Percentiles rank a stretch among this genome's conserved stretches.
Conservation (phyloP, 2,329 filamentous ascomycete species). For the Trichoderma semiorbis region DNA sequence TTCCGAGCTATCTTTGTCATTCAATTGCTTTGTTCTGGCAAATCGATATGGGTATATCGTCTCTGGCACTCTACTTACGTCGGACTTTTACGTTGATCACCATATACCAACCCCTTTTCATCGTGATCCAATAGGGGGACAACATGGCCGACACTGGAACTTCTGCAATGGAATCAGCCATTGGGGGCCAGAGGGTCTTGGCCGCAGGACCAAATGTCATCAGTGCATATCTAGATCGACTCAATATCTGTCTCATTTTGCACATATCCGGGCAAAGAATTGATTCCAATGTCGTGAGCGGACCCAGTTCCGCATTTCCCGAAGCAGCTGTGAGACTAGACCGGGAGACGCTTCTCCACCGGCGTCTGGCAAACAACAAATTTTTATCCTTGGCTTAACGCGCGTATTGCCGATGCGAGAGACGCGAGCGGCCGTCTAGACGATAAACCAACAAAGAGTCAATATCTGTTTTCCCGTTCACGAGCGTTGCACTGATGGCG, state of each 20-base stretch:
- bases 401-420: slow-evolving; percentile 1
- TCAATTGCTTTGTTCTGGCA: background rate
- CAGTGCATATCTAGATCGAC: slow-evolving; percentile 7
- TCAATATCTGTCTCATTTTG: background rate
- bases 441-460: background rate
- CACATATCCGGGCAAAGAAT: background rate
- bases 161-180: slow-evolving; percentile 9
- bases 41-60: background rate
- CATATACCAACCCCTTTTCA: background rate
- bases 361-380: background rate
- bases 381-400: slow-evolving; percentile 1
- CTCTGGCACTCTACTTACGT: background rate
- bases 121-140: background rate
- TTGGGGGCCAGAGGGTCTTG: slow-evolving; percentile 11
- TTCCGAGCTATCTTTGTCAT: background rate
- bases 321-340: background rate
- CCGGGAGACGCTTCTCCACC: background rate
- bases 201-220: slow-evolving; percentile 21
- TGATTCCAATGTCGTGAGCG: background rate
- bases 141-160: slow-evolving; percentile 16
- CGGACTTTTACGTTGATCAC: background rate
- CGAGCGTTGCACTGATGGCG: slow-evolving; percentile 2
- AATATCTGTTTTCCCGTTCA: background rate
- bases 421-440: background rate
- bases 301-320: background rate